These are phyloP conservation scores for Syzygium oleosum DNA, from an alignment of 345 rosid genomes.

Conservation along the genomic window DNA sequence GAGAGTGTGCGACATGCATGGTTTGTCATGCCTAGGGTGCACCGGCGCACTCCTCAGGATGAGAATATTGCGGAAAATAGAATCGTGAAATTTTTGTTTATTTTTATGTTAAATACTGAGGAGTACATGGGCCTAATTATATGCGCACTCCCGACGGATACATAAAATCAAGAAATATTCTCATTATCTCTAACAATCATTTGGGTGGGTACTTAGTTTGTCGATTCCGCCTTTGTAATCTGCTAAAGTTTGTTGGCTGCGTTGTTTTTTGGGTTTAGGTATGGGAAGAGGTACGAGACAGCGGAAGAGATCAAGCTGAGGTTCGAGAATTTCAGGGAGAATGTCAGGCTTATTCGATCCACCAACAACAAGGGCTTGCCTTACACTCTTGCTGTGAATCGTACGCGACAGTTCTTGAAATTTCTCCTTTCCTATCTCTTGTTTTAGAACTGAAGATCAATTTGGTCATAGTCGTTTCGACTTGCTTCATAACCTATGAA, in stretches of 20 bases:
- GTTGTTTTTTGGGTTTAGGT: conserved; percentile 19
- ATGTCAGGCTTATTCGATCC: conserved; percentile 68
- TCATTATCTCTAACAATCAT: not conserved
- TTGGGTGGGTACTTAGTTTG: not conserved
- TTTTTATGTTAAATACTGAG: not conserved
- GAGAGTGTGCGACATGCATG: too few species aligned
- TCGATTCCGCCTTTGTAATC: not conserved
- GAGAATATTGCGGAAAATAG: not conserved
- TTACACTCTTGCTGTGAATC: conserved; percentile 62
- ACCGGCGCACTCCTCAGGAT: too few species aligned
- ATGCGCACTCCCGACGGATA: not conserved
- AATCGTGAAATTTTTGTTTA: not conserved
- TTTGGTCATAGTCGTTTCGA: not conserved
- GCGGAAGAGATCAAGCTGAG: conserved; percentile 63
- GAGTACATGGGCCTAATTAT: not conserved
- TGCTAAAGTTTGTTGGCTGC: not conserved
- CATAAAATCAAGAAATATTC: not conserved
- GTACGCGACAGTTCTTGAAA: conserved; percentile 22
- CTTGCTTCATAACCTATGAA: not conserved
- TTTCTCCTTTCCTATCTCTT: not conserved
- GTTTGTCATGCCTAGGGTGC: too few species aligned
- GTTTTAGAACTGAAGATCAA: not conserved
- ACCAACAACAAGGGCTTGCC: conserved; percentile 53
- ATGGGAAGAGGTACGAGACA: conserved; percentile 61
- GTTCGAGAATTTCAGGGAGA: conserved; percentile 62